A percentile compares a stretch with the other conserved stretches of the same genome.
phyloP scores from a whole-genome alignment of 495 filamentous ascomycete species.

The Penicillium turbatum region DNA sequence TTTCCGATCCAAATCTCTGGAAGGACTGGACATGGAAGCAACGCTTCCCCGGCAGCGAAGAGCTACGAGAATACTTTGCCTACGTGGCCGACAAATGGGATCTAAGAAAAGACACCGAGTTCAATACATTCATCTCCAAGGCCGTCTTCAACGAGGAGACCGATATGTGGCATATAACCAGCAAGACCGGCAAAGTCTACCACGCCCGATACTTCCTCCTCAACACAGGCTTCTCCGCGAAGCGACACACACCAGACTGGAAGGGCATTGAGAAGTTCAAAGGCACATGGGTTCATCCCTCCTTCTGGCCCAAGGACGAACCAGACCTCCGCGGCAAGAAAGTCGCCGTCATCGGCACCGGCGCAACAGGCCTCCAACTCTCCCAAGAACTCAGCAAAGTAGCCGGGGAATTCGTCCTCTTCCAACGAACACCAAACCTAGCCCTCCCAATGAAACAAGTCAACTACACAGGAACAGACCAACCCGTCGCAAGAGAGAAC shows the following conservation, averaged over 20 bases:
- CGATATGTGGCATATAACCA: constrained; percentile 42
- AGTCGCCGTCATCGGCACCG: constrained; percentile 48
- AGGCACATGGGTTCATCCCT: constrained; percentile 29
- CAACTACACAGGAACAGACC: neutral
- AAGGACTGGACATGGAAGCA: constrained; percentile 45
- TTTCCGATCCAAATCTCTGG: constrained; percentile 44
- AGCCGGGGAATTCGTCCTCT: constrained; percentile 28
- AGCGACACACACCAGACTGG: constrained; percentile 33
- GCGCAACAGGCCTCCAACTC: constrained; percentile 47
- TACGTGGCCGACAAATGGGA: constrained; percentile 25
- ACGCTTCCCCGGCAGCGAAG: constrained; percentile 42
- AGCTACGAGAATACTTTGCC: constrained; percentile 45
- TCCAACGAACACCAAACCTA: constrained; percentile 26
- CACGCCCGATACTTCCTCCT: constrained; percentile 42
- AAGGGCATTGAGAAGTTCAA: constrained; percentile 31
- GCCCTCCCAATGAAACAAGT: constrained; percentile 38
- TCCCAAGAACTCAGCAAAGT: constrained; percentile 52
- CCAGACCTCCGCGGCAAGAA: constrained; percentile 29
- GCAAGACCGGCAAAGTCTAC: constrained; percentile 38
- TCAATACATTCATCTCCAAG: constrained; percentile 40
- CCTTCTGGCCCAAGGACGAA: constrained; percentile 2
- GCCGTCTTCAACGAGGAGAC: constrained; percentile 36
- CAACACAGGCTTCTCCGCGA: constrained; percentile 25
- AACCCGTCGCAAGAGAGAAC: constrained; percentile 18
- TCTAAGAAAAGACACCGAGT: constrained; percentile 44